phyloP scores from a whole-genome alignment of 2,329 filamentous ascomycete species.

The Pestalotiopsis fici region DNA sequence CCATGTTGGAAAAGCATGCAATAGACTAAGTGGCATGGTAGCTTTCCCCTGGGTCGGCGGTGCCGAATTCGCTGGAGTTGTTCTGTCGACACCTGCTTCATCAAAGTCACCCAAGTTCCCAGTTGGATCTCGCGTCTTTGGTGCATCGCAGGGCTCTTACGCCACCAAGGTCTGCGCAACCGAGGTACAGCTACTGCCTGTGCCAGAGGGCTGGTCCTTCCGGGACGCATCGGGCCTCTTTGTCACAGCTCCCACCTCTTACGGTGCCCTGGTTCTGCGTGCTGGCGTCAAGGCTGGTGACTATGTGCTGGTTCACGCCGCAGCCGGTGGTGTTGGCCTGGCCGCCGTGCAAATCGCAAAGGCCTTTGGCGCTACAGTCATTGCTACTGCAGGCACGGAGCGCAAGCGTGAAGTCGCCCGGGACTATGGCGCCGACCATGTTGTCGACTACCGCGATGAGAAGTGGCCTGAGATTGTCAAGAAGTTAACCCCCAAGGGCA shows the following conservation, averaged over 20 bases:
- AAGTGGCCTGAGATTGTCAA: slow-evolving; percentile 71
- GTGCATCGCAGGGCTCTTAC: slow-evolving; percentile 83
- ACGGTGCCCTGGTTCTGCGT: slow-evolving; percentile 77
- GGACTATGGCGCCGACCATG: slow-evolving; percentile 82
- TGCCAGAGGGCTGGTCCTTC: slow-evolving; percentile 82
- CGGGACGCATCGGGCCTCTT: slow-evolving; percentile 86
- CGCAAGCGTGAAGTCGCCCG: slow-evolving; percentile 80
- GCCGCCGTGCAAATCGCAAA: slow-evolving; percentile 94
- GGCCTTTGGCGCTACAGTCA: slow-evolving; percentile 86
- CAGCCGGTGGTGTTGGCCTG: slow-evolving; percentile 87
- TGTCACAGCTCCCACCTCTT: slow-evolving; percentile 89
- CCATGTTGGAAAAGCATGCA: neutral
- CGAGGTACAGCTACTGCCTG: slow-evolving; percentile 69
- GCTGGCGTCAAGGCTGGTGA: slow-evolving; percentile 80
- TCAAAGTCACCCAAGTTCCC: slow-evolving; percentile 61
- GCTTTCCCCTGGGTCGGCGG: slow-evolving; percentile 86
- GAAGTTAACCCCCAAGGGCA: slow-evolving; percentile 70
- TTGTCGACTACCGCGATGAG: slow-evolving; percentile 71
- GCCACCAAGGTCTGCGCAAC: slow-evolving; percentile 71
- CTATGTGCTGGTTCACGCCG: slow-evolving; percentile 87
- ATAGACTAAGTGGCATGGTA: slow-evolving; percentile 20
- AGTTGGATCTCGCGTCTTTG: slow-evolving; percentile 82
- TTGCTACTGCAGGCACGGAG: slow-evolving; percentile 82
- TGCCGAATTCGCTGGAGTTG: slow-evolving; percentile 80
- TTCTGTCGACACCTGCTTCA: slow-evolving; percentile 65